Evolutionary conservation across 106 monocot genomes (phyloP), one percentile per base, ranked within the genome.

Genomic region (Acorus gramineus): DNA sequence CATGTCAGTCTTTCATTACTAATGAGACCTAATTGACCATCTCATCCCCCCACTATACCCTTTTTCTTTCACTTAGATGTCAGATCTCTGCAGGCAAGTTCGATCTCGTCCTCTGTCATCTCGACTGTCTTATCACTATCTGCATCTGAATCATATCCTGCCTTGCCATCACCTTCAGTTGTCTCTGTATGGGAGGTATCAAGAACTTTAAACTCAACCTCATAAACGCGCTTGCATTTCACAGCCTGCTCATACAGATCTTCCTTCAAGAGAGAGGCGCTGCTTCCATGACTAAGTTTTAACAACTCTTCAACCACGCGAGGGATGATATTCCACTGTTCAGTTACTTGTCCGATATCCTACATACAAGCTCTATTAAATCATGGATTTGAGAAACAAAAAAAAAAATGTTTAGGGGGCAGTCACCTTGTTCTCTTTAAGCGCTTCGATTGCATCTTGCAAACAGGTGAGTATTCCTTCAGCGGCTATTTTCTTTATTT

Each of bases 31-130:
- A 1, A 28, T 28, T 28, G 28, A 28, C 28, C 28, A 28, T 28
- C 28, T 28, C 28, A 28, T 28, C 28, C 1, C 28, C 28, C 28
- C 28, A 28, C 28, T 28, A 28, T 28, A 28, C 28, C 28, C 28
- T 28, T 28, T 28, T 28, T 28, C 28, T 28, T 28, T 28, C 28
- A 28, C 28, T 1, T 28, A 28, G 4, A 44, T 61, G 7, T 65
- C 14, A 84, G 66, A 8, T 72, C 61, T 67, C 57, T 77, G 67
- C 69, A 87, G 6, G 96, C 87, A 42, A 80, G 49, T 9, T 91
- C 87, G 13, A 98, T 98, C 77, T 98, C 96, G 61, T 98, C 96
- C 71, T 98, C 83, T 13, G 91, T 91, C 96, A 98, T 98, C 58
- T 85, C 91, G 65, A 98, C 82, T 3, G 96, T 98, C 49, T 77